A percentile compares a stretch with the other conserved stretches of the same genome.
Evolutionary conservation across 305 asterid species (phyloP).

Genomic region (Fraxinus platypoda): DNA sequence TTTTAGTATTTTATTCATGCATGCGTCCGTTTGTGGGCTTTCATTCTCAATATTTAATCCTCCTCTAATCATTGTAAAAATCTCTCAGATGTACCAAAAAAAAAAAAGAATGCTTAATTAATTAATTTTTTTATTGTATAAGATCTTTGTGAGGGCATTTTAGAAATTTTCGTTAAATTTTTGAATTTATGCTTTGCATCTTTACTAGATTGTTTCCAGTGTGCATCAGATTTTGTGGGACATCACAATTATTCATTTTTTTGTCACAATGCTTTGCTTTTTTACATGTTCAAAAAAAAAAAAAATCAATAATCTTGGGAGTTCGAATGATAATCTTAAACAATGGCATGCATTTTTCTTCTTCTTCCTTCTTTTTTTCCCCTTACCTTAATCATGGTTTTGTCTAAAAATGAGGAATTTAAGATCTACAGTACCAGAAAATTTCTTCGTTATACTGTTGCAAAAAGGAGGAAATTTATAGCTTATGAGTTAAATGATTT

Average conservation of each 20-base stretch:
- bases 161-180: constrained; percentile 29
- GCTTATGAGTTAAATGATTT: neutral
- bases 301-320: neutral
- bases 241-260: constrained; percentile 40
- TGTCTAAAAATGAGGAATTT: neutral
- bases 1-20: neutral
- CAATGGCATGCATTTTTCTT: neutral
- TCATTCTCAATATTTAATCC: neutral
- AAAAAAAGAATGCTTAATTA: neutral
- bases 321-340: neutral
- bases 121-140: neutral
- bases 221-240: constrained; percentile 56
- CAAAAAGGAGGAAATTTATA: neutral
- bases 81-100: neutral
- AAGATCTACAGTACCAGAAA: neutral
- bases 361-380: neutral
- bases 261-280: constrained; percentile 35
- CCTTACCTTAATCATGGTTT: neutral
- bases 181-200: constrained; percentile 39
- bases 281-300: neutral
- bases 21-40: neutral
- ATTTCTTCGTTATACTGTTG: neutral
- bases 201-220: constrained; percentile 53
- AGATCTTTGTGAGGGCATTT: constrained; percentile 37
- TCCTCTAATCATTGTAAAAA: neutral